Base-by-base conservation (phyloP, 225 moss, liverwort and hornwort species). In the Pseudisothecium myosuroides region DNA sequence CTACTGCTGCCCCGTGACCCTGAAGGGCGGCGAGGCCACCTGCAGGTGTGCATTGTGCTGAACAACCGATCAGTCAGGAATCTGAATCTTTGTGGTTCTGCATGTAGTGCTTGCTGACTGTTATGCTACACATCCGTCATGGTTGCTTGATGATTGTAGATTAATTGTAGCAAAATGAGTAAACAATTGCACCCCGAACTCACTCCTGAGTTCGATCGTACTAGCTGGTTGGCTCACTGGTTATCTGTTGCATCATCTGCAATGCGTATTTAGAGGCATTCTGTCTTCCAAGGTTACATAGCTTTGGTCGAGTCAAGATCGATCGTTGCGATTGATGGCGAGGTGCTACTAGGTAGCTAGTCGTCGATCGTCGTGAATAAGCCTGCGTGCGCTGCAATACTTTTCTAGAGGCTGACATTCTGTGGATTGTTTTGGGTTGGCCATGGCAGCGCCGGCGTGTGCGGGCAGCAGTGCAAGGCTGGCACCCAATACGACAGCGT, bases 21-120 rank as follows among this genome's bases (percentile, higher is more conserved):
- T 81, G 4, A 64, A 65, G 64, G 89, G 83, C 83, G 91, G 79
- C 83, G 87, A 72, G 83, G 87, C 73, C 41, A 87, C 83, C 17
- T 89, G 91, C 89, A 88, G 82, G 91, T 67, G 54, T 6, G 81
- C 58, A 22, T 19, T 19, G 24, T 37, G 74, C 29, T 29, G 17
- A 28, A 10, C 29, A 10, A 13, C 26, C 14, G 56, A n/a, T 16
- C 5, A 26, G 3, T 21, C 3, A 37, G 6, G 16, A 55, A 24
- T 60, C 28, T 11, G 41, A 29, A 43, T 20, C 20, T 19, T 5
- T 26, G 18, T 28, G 5, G 27, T 7, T 27, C 8, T 31, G 31
- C 19, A 31, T 11, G 32, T 7, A 32, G 8, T 21, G 3, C 13
- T 76, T 32, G 12, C 7, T 50, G 17, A 10, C 3, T 74, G 16